Evolutionary conservation across 805 yeast species (phyloP), one percentile per base, ranked within the genome.

Genomic region (Huiozyma naganishii): DNA sequence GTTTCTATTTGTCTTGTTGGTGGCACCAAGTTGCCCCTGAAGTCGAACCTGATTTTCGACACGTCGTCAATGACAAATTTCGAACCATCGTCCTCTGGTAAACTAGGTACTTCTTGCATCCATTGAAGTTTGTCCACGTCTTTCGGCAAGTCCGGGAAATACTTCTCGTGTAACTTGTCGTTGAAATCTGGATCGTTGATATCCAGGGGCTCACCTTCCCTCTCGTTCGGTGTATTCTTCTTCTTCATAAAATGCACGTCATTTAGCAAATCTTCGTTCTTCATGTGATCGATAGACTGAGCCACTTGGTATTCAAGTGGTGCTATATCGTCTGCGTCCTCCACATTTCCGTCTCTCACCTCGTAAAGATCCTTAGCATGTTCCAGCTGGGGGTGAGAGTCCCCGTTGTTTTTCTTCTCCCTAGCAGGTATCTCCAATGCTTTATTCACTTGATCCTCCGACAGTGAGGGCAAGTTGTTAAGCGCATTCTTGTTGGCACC

Each of bases 91-190:
- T 50, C 55, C 0, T 50, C 44, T 27, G 65, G 62, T 9, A 62
- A 48, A 1, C 74, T 70, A 27, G 74, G 68, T 0, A 80, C 74
- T 2, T 84, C 79, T 45, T 80, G 74, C 95, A 89, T 89, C 99
- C 99, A 92, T 46, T 88, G 83, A 45, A 92, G 62, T 53, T 85
- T 83, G 36, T 77, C 79, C 0, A 85, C 74, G 51, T 92, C 95
- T 40, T 70, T 77, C 1, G 96, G 95, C 41, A 92, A 68, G 51
- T 88, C 90, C 1, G 99, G 97, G 64, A 80, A 92, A 64, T 77
- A 90, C 56, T 83, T 84, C 27, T 79, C 83, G 54, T 88, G 92
- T 41, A 92, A 66, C 55, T 87, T 81, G 28, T 79, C 79, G 51
- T 79, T 73, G 59, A 89, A 89, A 8, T 80, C 72, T 1, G 94